phyloP scores from a whole-genome alignment of 176 grass and related monocot species.

The Zoysia japonica region DNA sequence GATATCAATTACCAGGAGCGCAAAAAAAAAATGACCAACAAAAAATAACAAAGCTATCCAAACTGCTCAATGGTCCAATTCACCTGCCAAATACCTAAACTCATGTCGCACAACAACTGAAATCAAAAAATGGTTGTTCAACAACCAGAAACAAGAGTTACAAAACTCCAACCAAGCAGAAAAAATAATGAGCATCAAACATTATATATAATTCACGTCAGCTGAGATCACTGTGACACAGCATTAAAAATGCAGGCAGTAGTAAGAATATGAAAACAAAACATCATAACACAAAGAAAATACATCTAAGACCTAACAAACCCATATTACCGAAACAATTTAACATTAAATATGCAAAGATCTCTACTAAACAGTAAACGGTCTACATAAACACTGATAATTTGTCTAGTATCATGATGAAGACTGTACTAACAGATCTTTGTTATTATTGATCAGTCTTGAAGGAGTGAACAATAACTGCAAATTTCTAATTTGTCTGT shows the following conservation, averaged over 20 bases:
- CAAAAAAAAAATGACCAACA: background rate
- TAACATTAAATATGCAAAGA: background rate
- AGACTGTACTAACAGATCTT: background rate
- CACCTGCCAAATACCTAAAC: background rate
- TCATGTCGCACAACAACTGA: background rate
- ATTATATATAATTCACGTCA: background rate
- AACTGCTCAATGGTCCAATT: constrained; percentile 1
- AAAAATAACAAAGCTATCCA: constrained; percentile 7
- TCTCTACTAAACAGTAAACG: background rate
- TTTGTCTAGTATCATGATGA: background rate
- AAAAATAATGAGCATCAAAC: background rate
- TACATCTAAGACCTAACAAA: background rate
- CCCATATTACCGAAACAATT: background rate
- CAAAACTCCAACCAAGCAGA: background rate
- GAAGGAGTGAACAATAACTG: background rate
- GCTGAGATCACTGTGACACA: background rate
- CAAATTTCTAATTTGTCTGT: background rate
- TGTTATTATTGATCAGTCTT: background rate
- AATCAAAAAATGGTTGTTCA: constrained; percentile 1
- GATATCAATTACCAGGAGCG: background rate
- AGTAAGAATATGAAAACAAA: background rate
- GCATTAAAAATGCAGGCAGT: background rate
- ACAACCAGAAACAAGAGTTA: background rate
- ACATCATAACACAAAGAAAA: background rate
- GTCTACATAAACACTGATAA: background rate